Percentiles rank a stretch among this genome's conserved stretches.
Conservation (phyloP, 805 yeast species). For the Debaryomyces hansenii region DNA sequence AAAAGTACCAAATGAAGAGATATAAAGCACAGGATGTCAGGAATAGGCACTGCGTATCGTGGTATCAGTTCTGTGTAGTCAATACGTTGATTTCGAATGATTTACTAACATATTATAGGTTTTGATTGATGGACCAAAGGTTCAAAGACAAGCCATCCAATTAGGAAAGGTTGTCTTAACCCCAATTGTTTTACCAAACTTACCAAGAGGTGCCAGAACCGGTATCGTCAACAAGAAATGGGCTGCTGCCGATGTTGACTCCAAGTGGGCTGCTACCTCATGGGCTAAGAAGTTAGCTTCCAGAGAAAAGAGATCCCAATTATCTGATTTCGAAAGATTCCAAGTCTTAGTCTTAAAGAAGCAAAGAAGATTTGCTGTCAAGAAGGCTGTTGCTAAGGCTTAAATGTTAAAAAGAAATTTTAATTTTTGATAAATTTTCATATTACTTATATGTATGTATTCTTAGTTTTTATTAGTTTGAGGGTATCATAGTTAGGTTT, state of each 20-base stretch:
- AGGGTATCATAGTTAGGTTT: conserved; percentile 27
- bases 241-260: conserved; percentile 83
- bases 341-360: conserved; percentile 96
- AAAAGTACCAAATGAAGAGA: background rate
- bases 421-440: conserved; percentile 13
- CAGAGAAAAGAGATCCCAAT: conserved; percentile 88
- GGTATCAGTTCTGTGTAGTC: too few relatives aligned
- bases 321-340: conserved; percentile 99
- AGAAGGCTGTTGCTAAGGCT: conserved; percentile 97
- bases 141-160: conserved; percentile 88
- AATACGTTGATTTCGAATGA: too few relatives aligned
- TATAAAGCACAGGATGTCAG: background rate
- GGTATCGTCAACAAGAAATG: conserved; percentile 87
- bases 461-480: conserved; percentile 25
- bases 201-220: conserved; percentile 95
- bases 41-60: background rate
- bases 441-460: conserved; percentile 23
- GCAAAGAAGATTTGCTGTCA: conserved; percentile 93
- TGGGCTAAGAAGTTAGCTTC: conserved; percentile 99
- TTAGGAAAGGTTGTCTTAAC: conserved; percentile 90
- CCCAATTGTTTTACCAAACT: conserved; percentile 77
- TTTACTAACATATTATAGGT: conserved; percentile 52
- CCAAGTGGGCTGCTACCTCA: conserved; percentile 89
- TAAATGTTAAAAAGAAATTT: conserved; percentile 38
- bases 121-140: conserved; percentile 95